Evolutionary conservation across 2,329 filamentous ascomycete genomes (phyloP), one percentile per base, ranked within the genome.

Genomic region (Cercospora zeina): DNA sequence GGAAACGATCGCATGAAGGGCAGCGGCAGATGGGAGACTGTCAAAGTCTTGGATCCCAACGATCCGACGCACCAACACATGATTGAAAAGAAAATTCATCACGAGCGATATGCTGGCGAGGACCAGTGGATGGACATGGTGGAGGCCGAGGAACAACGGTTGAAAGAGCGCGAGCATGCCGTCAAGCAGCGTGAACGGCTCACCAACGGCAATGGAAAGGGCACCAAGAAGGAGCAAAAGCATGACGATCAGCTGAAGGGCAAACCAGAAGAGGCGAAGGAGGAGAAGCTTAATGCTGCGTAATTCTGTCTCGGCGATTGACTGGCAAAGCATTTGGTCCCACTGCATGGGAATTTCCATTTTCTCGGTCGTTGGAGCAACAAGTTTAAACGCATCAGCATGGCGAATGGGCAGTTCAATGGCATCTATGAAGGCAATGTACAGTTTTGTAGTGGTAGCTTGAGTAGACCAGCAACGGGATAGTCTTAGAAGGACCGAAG

Each of bases 61-160:
- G 91, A 96, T 74, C 91, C 90, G 1, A 86, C 88, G 78, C 90
- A 93, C 77, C 89, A 91, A 83, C 82, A 89, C 71, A 75, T 92
- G 68, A 90, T 96, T 69, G 90, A 96, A 84, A 93, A 93, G 86
- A 87, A 82, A 79, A 85, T 95, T 59, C 90, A 96, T 76, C 90
- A 92, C 79, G 91, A 96, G 81, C 83, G 90, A 66, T 95, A 96
- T 76, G 84, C 88, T 74, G 90, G 91, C 49, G 90, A 96, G 80
- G 93, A 97, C 77, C 83, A 97, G 71, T 99, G 95, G 95, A 95
- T 86, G 81, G 89, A 93, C 71, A 93, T 93, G 89, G 88, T 93
- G 54, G 89, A 85, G 64, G 87, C 90, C 19, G 90, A 93, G 79
- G 90, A 93, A 80, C 81, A 82, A 65, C 77, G 81, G 56, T 77